Percentiles rank a stretch among this genome's conserved stretches.
Conservation (phyloP, 768 basidiomycete species). For the Kwoniella heveanensis region DNA sequence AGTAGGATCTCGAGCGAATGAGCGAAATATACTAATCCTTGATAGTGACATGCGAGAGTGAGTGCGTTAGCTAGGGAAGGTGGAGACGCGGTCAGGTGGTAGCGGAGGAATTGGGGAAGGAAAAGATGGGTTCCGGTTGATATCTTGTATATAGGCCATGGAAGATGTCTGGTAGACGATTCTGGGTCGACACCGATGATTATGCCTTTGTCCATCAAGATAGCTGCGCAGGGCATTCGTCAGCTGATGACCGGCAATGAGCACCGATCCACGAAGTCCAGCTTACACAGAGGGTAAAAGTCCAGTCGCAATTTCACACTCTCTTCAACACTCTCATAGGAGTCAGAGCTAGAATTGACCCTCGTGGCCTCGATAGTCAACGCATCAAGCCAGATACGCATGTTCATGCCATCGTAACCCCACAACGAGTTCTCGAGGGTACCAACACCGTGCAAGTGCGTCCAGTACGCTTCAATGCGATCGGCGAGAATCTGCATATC, state of each 20-base stretch:
- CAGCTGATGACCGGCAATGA: too few relatives aligned
- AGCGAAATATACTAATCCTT: slow-evolving; percentile 84
- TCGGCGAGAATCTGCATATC: slow-evolving; percentile 97
- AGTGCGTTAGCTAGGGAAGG: slow-evolving; percentile 72
- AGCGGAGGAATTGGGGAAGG: slow-evolving; percentile 83
- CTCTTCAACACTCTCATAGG: slow-evolving; percentile 72
- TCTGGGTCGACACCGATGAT: slow-evolving; percentile 96
- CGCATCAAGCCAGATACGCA: slow-evolving; percentile 94
- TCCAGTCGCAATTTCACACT: slow-evolving; percentile 89
- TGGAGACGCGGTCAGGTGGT: slow-evolving; percentile 64
- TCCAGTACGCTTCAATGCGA: slow-evolving; percentile 98
- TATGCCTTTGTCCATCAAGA: slow-evolving; percentile 98
- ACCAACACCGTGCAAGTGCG: slow-evolving; percentile 89
- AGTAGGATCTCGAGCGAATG: slow-evolving; percentile 93
- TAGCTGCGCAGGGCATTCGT: slow-evolving; percentile 62
- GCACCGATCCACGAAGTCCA: slow-evolving; percentile 13
- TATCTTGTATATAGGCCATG: slow-evolving; percentile 89
- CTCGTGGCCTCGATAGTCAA: slow-evolving; percentile 75
- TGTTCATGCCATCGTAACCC: slow-evolving; percentile 88
- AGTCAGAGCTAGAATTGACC: slow-evolving; percentile 57
- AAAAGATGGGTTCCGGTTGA: slow-evolving; percentile 76
- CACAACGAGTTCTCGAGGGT: slow-evolving; percentile 94
- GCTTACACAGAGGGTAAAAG: slow-evolving; percentile 90
- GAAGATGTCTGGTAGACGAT: slow-evolving; percentile 70
- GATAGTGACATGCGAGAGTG: slow-evolving; percentile 80